A percentile compares a stretch with the other conserved stretches of the same genome.
These are phyloP conservation scores for Arthrobotrys pseudoclavata DNA, from an alignment of 2,329 filamentous ascomycete species.

Conservation along the genomic window DNA sequence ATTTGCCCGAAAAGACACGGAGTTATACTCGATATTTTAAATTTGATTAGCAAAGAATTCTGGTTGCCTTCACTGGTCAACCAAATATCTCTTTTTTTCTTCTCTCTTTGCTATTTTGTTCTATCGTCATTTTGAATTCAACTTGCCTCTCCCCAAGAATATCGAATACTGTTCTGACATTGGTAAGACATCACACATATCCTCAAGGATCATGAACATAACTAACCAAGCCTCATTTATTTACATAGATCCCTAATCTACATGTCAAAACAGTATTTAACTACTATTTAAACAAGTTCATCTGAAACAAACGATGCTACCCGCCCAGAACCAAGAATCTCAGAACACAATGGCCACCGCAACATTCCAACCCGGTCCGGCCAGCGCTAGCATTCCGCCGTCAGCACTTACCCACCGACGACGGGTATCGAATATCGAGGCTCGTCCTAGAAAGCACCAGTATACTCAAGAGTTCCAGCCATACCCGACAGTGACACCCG, in stretches of 20 bases:
- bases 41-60: constrained; percentile 26
- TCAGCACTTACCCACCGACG: constrained; percentile 49
- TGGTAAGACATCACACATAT: constrained; percentile 27
- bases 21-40: constrained; percentile 10
- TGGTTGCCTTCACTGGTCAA: constrained; percentile 57
- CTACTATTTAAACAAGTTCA: constrained; percentile 25
- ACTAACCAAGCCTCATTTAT: constrained; percentile 14
- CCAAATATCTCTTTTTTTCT: constrained; percentile 9
- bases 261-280: constrained; percentile 38
- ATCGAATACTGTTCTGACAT: constrained; percentile 37
- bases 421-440: constrained; percentile 54
- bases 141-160: not conserved
- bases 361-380: constrained; percentile 52
- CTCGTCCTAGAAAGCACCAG: constrained; percentile 50
- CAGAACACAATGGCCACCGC: constrained; percentile 57
- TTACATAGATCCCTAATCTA: constrained; percentile 11
- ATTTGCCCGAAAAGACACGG: constrained; percentile 35
- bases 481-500: constrained; percentile 46
- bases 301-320: constrained; percentile 54
- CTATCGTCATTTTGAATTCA: constrained; percentile 8
- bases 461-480: constrained; percentile 55
- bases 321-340: constrained; percentile 60
- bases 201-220: constrained; percentile 30
- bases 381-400: constrained; percentile 58
- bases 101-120: not conserved